Evolutionary conservation across 345 rosid genomes (phyloP).

Genomic region (Turritis glabra): DNA sequence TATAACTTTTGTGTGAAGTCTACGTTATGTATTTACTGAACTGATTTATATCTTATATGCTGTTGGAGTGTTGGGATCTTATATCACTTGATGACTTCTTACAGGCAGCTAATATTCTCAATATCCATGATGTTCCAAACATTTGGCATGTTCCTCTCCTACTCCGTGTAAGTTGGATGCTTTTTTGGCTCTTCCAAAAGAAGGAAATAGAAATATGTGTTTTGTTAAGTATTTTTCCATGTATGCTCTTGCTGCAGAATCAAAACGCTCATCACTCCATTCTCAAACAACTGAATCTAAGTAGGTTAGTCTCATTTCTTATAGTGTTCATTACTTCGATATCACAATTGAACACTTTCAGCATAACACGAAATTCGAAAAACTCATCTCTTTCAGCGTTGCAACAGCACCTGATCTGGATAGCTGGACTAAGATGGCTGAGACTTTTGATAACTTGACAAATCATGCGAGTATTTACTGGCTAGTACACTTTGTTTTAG

Average conservation of each 20-base stretch:
- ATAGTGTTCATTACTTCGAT: constrained; percentile 6
- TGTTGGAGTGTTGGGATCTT: constrained; percentile 26
- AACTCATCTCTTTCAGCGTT: constrained; percentile 57
- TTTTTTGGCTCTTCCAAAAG: constrained; percentile 28
- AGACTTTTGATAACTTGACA: constrained; percentile 62
- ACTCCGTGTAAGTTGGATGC: constrained; percentile 61
- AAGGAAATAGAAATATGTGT: neutral
- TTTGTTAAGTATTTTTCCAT: constrained; percentile 11
- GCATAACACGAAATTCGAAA: constrained; percentile 22
- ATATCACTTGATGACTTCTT: constrained; percentile 23
- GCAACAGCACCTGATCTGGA: constrained; percentile 68
- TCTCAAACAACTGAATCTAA: constrained; percentile 69
- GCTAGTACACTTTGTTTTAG: constrained; percentile 18
- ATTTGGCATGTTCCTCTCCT: constrained; percentile 95
- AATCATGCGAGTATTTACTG: constrained; percentile 50
- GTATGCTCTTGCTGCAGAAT: constrained; percentile 55
- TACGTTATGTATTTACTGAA: constrained; percentile 27
- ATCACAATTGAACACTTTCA: constrained; percentile 22
- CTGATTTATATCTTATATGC: constrained; percentile 19
- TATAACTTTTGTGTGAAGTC: constrained; percentile 39
- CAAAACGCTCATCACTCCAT: constrained; percentile 90
- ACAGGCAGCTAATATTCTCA: constrained; percentile 83
- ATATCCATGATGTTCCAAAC: constrained; percentile 92
- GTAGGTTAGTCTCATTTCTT: constrained; percentile 51
- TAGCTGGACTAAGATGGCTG: constrained; percentile 84